A percentile compares a stretch with the other conserved stretches of the same genome.
phyloP scores from a whole-genome alignment of 768 basidiomycete species.

The Gelatoporia subvermispora region DNA sequence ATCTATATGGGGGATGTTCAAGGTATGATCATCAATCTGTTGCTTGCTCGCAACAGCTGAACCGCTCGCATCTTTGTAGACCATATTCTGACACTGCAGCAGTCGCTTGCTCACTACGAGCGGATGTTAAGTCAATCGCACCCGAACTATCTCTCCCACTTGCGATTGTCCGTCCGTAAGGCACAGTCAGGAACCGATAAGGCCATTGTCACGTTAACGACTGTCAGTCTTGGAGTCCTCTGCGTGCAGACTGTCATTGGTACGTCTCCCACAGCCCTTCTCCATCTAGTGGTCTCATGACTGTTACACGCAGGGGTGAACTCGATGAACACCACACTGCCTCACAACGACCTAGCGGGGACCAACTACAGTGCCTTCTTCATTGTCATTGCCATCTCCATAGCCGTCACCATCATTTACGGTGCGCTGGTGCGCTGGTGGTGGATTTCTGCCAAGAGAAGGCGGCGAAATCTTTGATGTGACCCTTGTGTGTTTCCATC shows the following conservation, averaged over 20 bases:
- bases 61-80: conserved; percentile 42
- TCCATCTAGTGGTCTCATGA: neutral
- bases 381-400: conserved; percentile 42
- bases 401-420: conserved; percentile 42
- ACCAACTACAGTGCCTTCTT: conserved; percentile 48
- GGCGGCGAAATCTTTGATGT: neutral
- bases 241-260: conserved; percentile 59
- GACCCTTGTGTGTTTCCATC: neutral
- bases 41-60: neutral
- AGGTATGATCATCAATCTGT: conserved; percentile 42
- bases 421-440: conserved; percentile 51
- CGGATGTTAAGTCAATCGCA: conserved; percentile 85
- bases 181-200: conserved; percentile 62
- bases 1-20: conserved; percentile 91
- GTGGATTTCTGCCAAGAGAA: conserved; percentile 52
- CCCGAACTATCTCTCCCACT: conserved; percentile 77
- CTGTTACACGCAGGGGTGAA: conserved; percentile 46
- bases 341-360: conserved; percentile 41
- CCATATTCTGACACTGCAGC: conserved; percentile 85
- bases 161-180: conserved; percentile 55
- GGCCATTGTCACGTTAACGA: conserved; percentile 59
- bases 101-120: conserved; percentile 81
- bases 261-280: conserved; percentile 24
- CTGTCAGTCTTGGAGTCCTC: conserved; percentile 63
- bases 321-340: conserved; percentile 64